phyloP scores from a whole-genome alignment of 1,284 basidiomycete genomes.

The Fomitopsis schrenkii region DNA sequence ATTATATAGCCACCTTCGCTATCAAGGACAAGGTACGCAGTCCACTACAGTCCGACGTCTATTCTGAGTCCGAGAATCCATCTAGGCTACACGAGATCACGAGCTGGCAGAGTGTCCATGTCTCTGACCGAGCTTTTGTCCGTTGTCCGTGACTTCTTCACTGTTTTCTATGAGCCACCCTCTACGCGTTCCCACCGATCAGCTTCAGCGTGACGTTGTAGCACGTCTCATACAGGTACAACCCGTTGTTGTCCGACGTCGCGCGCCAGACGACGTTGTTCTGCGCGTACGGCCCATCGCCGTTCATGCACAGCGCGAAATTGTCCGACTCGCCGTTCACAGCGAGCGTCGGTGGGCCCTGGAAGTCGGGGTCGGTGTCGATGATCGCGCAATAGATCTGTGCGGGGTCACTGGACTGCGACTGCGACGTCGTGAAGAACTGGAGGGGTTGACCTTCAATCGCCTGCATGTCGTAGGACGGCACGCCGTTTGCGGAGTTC shows the following conservation, averaged over 20 bases:
- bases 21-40: not conserved
- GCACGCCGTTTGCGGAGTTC: conserved; percentile 5
- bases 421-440: conserved; percentile 14
- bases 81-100: not conserved
- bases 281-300: conserved; percentile 4
- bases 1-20: not conserved
- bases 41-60: not conserved
- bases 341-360: conserved; percentile 21
- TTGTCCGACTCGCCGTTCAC: conserved; percentile 15
- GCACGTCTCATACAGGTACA: conserved; percentile 10
- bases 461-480: conserved; percentile 10
- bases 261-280: conserved; percentile 13
- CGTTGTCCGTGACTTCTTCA: not conserved
- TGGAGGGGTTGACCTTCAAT: conserved; percentile 8
- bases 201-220: conserved; percentile 7
- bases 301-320: conserved; percentile 18
- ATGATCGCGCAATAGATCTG: conserved; percentile 22
- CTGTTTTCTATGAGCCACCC: not conserved
- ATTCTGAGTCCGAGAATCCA: not conserved
- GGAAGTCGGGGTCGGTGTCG: conserved; percentile 20
- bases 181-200: not conserved
- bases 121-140: not conserved
- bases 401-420: conserved; percentile 7
- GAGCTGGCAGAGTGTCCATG: not conserved
- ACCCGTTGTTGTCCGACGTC: conserved; percentile 11